Conservation (phyloP, 2,329 filamentous ascomycete species). For the Ophiosphaerella herpotricha region DNA sequence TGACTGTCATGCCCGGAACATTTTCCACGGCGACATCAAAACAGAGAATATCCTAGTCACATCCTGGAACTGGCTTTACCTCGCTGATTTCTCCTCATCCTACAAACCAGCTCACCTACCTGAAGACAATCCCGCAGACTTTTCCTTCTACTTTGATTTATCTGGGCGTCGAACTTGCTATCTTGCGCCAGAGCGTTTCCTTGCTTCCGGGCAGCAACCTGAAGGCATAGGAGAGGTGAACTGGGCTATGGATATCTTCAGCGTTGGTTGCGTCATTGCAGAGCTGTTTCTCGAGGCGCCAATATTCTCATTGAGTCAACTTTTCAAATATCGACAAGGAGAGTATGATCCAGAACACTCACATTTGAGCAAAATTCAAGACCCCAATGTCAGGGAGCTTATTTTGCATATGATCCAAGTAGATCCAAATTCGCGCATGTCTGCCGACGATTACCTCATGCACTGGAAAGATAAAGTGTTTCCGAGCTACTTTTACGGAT, state of each 20-base stretch:
- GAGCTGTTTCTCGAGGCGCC: slow-evolving; percentile 94
- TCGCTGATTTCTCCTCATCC: slow-evolving; percentile 94
- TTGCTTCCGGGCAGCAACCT: slow-evolving; percentile 69
- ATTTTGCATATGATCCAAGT: slow-evolving; percentile 96
- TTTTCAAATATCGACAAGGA: slow-evolving; percentile 90
- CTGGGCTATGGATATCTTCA: slow-evolving; percentile 99
- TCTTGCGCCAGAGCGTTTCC: slow-evolving; percentile 89
- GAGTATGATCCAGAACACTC: slow-evolving; percentile 88
- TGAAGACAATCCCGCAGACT: slow-evolving; percentile 95
- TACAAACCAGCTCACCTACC: slow-evolving; percentile 95
- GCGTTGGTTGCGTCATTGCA: slow-evolving; percentile 93
- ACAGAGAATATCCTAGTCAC: slow-evolving; percentile 96
- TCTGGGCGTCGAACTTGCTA: slow-evolving; percentile 93
- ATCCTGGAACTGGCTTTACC: slow-evolving; percentile 98
- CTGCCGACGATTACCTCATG: slow-evolving; percentile 89
- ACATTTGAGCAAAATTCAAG: slow-evolving; percentile 83
- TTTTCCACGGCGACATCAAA: slow-evolving; percentile 98
- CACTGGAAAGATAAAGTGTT: slow-evolving; percentile 94
- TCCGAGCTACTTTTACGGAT: slow-evolving; percentile 95
- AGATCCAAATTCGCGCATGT: slow-evolving; percentile 88
- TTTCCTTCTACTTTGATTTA: slow-evolving; percentile 96
- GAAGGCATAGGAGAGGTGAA: slow-evolving; percentile 67
- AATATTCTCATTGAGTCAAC: slow-evolving; percentile 95
- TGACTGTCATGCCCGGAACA: slow-evolving; percentile 84
- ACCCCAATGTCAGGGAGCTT: slow-evolving; percentile 84